phyloP scores from a whole-genome alignment of 305 asterid genomes.

The Fraxinus angustifolia region DNA sequence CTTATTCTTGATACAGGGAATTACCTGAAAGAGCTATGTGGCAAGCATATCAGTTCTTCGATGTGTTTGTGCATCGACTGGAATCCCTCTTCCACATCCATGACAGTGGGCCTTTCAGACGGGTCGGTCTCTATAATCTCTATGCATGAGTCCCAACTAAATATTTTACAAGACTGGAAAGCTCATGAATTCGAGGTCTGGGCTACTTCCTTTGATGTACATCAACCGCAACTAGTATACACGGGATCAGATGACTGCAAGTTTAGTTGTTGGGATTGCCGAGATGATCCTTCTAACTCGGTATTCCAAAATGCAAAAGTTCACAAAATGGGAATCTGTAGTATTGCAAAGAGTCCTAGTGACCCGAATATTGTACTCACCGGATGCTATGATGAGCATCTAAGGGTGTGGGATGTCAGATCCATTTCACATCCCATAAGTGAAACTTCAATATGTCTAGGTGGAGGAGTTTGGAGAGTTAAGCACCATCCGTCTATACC shows the following conservation, averaged over 20 bases:
- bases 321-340: slow-evolving; percentile 84
- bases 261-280: slow-evolving; percentile 83
- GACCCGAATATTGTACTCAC: slow-evolving; percentile 65
- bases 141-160: slow-evolving; percentile 45
- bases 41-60: slow-evolving; percentile 60
- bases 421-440: slow-evolving; percentile 52
- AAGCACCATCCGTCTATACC: slow-evolving; percentile 66
- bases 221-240: slow-evolving; percentile 71
- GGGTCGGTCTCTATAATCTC: slow-evolving; percentile 78
- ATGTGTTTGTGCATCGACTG: slow-evolving; percentile 93
- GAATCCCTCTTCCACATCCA: slow-evolving; percentile 63
- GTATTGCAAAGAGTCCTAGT: slow-evolving; percentile 66
- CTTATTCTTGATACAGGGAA: slow-evolving; percentile 37
- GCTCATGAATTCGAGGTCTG: slow-evolving; percentile 86
- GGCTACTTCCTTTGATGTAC: slow-evolving; percentile 78
- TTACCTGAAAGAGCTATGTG: slow-evolving; percentile 42
- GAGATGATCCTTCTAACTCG: slow-evolving; percentile 50
- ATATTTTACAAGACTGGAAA: slow-evolving; percentile 58
- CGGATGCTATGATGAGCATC: slow-evolving; percentile 78
- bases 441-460: slow-evolving; percentile 51
- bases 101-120: slow-evolving; percentile 73
- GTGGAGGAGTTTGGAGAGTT: slow-evolving; percentile 95
- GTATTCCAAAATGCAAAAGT: slow-evolving; percentile 65
- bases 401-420: slow-evolving; percentile 85
- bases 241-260: slow-evolving; percentile 95